Percentiles rank a stretch among this genome's conserved stretches.
Evolutionary conservation across 345 rosid species (phyloP).

Genomic region (Rhodomyrtus tomentosa): DNA sequence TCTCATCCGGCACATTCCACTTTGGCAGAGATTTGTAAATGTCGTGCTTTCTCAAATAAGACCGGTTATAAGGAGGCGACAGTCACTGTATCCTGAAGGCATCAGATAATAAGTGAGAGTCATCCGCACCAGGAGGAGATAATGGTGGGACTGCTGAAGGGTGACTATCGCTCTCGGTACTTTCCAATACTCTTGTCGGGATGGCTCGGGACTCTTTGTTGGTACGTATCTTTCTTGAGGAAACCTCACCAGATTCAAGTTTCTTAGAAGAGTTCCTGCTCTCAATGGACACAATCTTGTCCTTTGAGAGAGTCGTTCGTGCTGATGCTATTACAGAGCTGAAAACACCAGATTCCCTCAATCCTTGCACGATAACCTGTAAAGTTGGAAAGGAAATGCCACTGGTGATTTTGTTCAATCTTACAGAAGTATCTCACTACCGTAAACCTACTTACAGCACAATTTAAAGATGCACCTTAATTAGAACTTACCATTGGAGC

Average conservation of each 20-base stretch:
- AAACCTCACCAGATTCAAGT: conserved; percentile 3
- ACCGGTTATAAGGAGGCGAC: background rate
- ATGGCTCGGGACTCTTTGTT: conserved; percentile 27
- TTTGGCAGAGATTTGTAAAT: background rate
- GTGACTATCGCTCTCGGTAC: conserved; percentile 1
- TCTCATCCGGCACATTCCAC: background rate
- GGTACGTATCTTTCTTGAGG: conserved; percentile 40
- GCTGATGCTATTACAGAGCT: conserved; percentile 41
- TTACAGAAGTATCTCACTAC: background rate
- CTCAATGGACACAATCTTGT: conserved; percentile 12
- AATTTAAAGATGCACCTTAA: background rate
- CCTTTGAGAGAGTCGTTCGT: conserved; percentile 13
- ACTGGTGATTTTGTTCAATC: background rate
- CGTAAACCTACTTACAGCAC: background rate
- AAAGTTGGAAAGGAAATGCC: background rate
- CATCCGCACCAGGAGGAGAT: conserved; percentile 41
- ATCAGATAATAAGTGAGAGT: background rate
- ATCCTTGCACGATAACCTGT: conserved; percentile 67
- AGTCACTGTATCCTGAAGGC: background rate
- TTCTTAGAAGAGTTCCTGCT: conserved; percentile 17
- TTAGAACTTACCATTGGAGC: conserved; percentile 67
- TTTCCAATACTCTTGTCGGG: conserved; percentile 39
- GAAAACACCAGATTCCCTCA: conserved; percentile 66
- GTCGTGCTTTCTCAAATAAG: background rate
- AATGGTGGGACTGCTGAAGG: conserved; percentile 46